phyloP scores from a whole-genome alignment of 768 basidiomycete species.

The Wakefieldia striispora region DNA sequence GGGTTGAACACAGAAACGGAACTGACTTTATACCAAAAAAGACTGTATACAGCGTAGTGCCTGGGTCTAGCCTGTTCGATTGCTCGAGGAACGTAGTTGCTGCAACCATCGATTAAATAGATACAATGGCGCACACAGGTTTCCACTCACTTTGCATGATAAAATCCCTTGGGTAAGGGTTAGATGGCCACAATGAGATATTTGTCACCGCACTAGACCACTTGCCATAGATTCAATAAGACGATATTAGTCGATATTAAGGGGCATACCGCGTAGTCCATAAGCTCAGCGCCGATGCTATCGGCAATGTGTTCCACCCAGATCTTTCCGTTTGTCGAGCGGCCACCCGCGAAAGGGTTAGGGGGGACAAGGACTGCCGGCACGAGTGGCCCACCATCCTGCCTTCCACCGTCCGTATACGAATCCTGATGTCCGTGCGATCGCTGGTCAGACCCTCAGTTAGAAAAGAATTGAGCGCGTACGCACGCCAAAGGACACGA shows the following conservation, averaged over 20 bases:
- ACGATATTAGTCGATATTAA: not conserved
- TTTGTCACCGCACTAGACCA: constrained; percentile 46
- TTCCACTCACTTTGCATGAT: constrained; percentile 42
- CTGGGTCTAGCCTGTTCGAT: constrained; percentile 41
- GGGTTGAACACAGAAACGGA: not conserved
- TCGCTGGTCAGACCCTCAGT: not conserved
- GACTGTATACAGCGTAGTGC: constrained; percentile 47
- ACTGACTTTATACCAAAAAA: constrained; percentile 58
- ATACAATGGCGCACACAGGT: not conserved
- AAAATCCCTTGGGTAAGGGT: constrained; percentile 46
- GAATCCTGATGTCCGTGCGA: constrained; percentile 36
- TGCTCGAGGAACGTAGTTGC: constrained; percentile 46
- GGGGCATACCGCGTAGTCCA: constrained; percentile 42
- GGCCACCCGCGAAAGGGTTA: constrained; percentile 46
- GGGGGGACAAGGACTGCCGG: constrained; percentile 44
- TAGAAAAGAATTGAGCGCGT: not conserved
- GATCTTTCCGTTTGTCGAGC: constrained; percentile 48
- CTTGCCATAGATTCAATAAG: constrained; percentile 12
- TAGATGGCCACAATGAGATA: constrained; percentile 50
- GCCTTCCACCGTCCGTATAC: constrained; percentile 48
- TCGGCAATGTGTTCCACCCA: constrained; percentile 50
- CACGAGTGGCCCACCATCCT: constrained; percentile 43
- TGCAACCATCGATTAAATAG: constrained; percentile 13
- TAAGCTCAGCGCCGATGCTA: constrained; percentile 38
- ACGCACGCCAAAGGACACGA: constrained; percentile 53